Evolutionary conservation across 441 rosid genomes (phyloP).

Genomic region (Jatropha podagrica): DNA sequence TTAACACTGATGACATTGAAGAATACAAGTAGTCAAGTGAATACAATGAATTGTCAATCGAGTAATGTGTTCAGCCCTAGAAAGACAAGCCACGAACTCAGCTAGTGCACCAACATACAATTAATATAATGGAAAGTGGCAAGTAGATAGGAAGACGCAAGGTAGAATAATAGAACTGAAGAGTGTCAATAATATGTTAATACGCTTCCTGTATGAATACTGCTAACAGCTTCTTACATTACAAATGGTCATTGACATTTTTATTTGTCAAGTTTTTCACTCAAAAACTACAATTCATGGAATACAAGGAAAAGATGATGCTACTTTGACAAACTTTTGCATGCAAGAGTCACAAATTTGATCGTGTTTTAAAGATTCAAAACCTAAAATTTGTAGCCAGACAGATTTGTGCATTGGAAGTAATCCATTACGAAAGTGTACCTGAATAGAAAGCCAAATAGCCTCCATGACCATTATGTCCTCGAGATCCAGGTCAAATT

Average conservation of each 20-base stretch:
- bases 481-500: slow-evolving; percentile 88
- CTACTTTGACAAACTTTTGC: neutral
- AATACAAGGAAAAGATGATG: neutral
- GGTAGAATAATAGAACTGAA: too few relatives aligned
- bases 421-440: slow-evolving; percentile 20
- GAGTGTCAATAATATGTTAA: too few relatives aligned
- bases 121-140: neutral
- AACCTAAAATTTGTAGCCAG: slow-evolving; percentile 9
- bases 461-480: slow-evolving; percentile 98
- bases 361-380: neutral
- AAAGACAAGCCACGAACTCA: neutral
- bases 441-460: slow-evolving; percentile 97
- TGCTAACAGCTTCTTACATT: neutral
- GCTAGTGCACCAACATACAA: neutral
- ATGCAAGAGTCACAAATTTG: neutral
- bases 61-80: neutral
- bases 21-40: neutral
- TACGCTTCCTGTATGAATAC: too few relatives aligned
- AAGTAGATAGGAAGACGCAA: neutral
- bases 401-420: neutral
- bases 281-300: too few relatives aligned
- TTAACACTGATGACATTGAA: neutral
- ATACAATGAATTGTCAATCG: neutral
- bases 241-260: neutral
- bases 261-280: neutral